Evolutionary conservation across 345 rosid species (phyloP), one percentile per base, ranked within the genome.

Genomic region (Camelina laxa): DNA sequence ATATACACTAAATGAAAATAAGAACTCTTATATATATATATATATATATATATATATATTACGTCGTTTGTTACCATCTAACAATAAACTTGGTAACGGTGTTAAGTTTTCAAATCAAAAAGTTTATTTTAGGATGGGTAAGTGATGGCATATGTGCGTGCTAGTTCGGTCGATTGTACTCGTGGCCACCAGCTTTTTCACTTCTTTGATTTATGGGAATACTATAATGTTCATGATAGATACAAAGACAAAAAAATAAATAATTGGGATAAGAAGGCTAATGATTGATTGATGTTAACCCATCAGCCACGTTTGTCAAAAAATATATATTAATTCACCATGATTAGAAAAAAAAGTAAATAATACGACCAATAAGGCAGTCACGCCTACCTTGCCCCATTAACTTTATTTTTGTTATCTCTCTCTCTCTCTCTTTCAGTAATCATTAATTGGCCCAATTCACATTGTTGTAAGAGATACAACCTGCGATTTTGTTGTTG

Each of bases 231-330:
- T 70, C 14, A 64, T 70, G 80, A 77, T 77, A 64, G 55, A 31
- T 30, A 48, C 67, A 13, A 77, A 70, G 48, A 63, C 7, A 33
- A 8, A 1, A 33, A 33, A 70, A 70, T 7, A 64, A 16, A 16
- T 7, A 47, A 45, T 9, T 20, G 61, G 44, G 75, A 77, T 77
- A 77, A 77, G 55, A 77, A 70, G 66, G 48, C 39, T 76, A 77
- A 70, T 77, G 80, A 70, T 76, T 76, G 80, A 76, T 76, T 77
- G 80, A 77, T 71, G 80, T 65, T 57, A 77, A 71, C 73, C 61
- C 73, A 59, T 50, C 38, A 41, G 64, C 58, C 73, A 77, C 75
- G 65, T 48, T 54, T 57, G 42, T 49, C 17, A 45, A 56, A 19
- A 39, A 48, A 7, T 45, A 41, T 60, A 59, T 50, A 27, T 35